Base-by-base conservation (phyloP, 2,329 filamentous ascomycete genomes). In the Penicillium sp. region DNA sequence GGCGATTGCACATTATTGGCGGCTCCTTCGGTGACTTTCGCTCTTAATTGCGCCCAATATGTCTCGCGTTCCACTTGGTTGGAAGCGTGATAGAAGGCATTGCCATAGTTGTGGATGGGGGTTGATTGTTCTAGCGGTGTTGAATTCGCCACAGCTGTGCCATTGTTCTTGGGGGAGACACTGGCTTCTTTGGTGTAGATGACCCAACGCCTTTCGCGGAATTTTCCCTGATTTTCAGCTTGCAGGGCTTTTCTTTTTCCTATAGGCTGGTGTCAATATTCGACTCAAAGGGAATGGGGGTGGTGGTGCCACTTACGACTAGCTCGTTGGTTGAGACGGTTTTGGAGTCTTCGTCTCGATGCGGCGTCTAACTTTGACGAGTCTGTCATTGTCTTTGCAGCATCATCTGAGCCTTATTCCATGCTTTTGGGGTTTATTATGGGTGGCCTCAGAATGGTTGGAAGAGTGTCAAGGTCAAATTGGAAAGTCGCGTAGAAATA, bases 281-380 rank as follows among this genome's bases (percentile, higher is more conserved):
- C n/a, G 22, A 20, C 5, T 11, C 11, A 1, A 6, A 37, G 13
- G 6, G 18, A 6, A 6, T 24, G 13, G 6, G 18, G 6, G 22
- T 51, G 41, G 35, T 29, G 24, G 13, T 32, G 29, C 16, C 42
- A 47, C 56, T 36, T 39, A 59, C 55, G 56, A 16, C 56, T 57
- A 3, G 56, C 53, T 10, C 51, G 55, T 44, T 59, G 55, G 35
- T 58, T 59, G 36, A 59, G 46, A 13, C 56, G 56, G 41, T 59
- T 59, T 34, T 59, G 56, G 4, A 58, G 37, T 31, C 46, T 49
- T 27, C 55, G 47, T 14, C 46, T 47, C 6, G 46, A 36, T 8
- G 24, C 44, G 3, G 51, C 24, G 24, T 56, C 55, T 29, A 42
- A 22, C 7, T 27, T 24, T 18, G 26, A 22, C 3, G 27, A 13